Evolutionary conservation across 2,329 filamentous ascomycete genomes (phyloP), one percentile per base, ranked within the genome.

Genomic region (Coniochaeta sp.): DNA sequence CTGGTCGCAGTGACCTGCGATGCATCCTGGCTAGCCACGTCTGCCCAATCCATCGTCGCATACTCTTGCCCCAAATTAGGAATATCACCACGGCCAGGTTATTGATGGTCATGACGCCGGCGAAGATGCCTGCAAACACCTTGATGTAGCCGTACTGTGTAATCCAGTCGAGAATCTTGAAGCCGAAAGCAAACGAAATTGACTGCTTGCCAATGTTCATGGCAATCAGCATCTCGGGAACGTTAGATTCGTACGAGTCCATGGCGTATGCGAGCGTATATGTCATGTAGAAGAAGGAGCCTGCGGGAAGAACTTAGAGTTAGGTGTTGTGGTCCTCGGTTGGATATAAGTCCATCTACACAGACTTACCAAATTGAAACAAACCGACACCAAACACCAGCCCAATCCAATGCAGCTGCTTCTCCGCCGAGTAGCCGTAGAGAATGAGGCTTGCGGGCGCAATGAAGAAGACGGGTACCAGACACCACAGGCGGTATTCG

Each of bases 231-330:
- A 86, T 85, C 71, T 86, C 83, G 24, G 78, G 80, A 16, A 82
- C 81, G 64, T 85, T 83, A 32, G 78, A 74, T 19, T 79, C 79
- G 69, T 86, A 84, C 58, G 76, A 80, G 66, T 86, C 83, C 36
- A 86, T 80, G 1, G 83, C 82, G 65, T 87, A 86, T 2, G 83
- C 83, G 9, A 87, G 74, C 12, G 82, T 81, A 65, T 85, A 83
- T 14, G 78, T 80, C 67, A 83, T 83, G 68, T 77, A 84, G 64
- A 83, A 83, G 69, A 77, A 82, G 60, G 79, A 77, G 14, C 73
- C 72, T 71, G 83, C 19, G 70, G 36, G 36, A 38, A 17, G 16
- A 38, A 38, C 36, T 14, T 17, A 4, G 4, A 17, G 47, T 52
- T 52, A 52, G 47, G 47, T 52, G n/a, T 17, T 52, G 47, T 22